Evolutionary conservation across 768 basidiomycete genomes (phyloP), one percentile per base, ranked within the genome.

Genomic region (Hirschioporus abietinus): DNA sequence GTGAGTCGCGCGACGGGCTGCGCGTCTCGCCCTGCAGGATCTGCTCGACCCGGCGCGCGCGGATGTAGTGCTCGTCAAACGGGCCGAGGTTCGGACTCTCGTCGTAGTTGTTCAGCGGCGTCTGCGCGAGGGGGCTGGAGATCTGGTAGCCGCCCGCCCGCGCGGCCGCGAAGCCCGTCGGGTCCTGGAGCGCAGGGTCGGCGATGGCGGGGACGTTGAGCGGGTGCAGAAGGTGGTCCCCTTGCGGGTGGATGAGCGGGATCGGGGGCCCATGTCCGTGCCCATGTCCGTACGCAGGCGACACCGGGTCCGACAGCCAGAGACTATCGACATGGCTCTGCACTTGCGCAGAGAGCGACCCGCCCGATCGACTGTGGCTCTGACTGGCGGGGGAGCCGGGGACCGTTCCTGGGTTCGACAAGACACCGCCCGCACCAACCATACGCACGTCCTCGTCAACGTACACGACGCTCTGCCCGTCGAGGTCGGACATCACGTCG

Each of bases 361-460:
- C 36, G 23, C n/a, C 36, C 64, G 25, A 58, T 1, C n/a, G 25
- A 10, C 35, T 26, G 57, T n/a, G 36, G 34, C 24, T 24, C 26
- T n/a, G 64, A 9, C 64, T 24, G 25, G 36, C 36, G 18, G 35
- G 35, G 5, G 35, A 58, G n/a, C 25, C 58, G 64, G 58, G 25
- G 42, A 35, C 12, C 20, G 25, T 71, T 68, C 17, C 72, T 72
- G 64, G 78, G 73, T 57, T 73, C 70, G 59, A 68, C 65, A 52
- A 10, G n/a, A 81, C 72, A n/a, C 81, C 80, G 63, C 80, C 84
- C 27, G 83, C 84, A 34, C 84, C 85, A 36, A 86, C 75, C 35
- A 84, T 81, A 71, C 84, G 82, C 35, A 83, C 82, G 66, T 84
- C 83, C 30, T 84, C 83, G 69, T 84, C 81, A 58, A 5, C 42